Percentiles rank a stretch among this genome's conserved stretches.
Evolutionary conservation across 345 rosid genomes (phyloP).

Genomic region (Lumnitzera racemosa): DNA sequence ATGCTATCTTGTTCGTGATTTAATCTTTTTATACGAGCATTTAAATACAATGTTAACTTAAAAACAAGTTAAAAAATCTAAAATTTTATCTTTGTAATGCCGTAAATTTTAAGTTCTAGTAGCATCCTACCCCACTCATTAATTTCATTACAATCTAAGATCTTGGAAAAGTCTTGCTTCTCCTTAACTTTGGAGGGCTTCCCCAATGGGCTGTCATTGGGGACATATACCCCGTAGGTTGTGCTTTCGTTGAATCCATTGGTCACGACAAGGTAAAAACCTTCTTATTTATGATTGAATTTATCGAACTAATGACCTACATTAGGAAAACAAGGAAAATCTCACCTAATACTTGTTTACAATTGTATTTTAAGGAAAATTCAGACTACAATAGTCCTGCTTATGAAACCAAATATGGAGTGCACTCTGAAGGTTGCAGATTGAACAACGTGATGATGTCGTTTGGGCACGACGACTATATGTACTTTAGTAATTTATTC

Average conservation of each 20-base stretch:
- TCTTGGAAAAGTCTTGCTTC: constrained; percentile 82
- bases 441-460: constrained; percentile 56
- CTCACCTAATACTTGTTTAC: too few relatives aligned
- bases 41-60: too few relatives aligned
- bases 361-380: constrained; percentile 52
- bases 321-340: too few relatives aligned
- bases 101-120: not conserved
- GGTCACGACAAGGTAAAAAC: constrained; percentile 22
- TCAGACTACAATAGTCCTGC: constrained; percentile 42
- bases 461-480: constrained; percentile 68
- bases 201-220: constrained; percentile 97
- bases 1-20: too few relatives aligned
- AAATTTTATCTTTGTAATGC: too few relatives aligned
- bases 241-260: constrained; percentile 66
- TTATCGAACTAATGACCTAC: too few relatives aligned
- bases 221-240: constrained; percentile 77
- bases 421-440: constrained; percentile 49
- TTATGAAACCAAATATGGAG: constrained; percentile 46
- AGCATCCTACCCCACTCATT: not conserved
- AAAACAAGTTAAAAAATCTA: too few relatives aligned
- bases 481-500: constrained; percentile 43
- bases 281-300: too few relatives aligned
- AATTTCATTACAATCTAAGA: constrained; percentile 23
- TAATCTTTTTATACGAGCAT: too few relatives aligned
- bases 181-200: constrained; percentile 64